Base-by-base conservation (phyloP, 1,139 yeast genomes). In the Yamadazyma jaroonii region DNA sequence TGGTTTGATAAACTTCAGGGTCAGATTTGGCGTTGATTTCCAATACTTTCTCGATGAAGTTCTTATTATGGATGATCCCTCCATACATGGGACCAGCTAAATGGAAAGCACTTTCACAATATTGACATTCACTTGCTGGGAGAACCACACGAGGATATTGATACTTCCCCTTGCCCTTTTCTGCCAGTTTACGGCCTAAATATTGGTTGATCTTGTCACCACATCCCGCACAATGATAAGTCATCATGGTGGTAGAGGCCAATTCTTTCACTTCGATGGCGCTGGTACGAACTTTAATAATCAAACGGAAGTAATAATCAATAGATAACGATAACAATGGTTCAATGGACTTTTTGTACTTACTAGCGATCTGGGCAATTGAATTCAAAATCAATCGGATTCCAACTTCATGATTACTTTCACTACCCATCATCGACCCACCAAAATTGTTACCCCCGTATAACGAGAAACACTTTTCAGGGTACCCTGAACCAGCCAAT, bases 11-110 rank as follows among this genome's bases (percentile, higher is more conserved):
- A 0, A 75, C 67, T 2, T 65, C 68, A 10, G 69, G 67, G 39
- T 76, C 81, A 41, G 68, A 62, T 14, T 64, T 58, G 20, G 61
- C 58, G 47, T 81, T 81, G 31, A 84, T 64, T 14, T 72, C 67
- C 38, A 87, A 66, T 34, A 90, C 72, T 47, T 70, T 74, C 26
- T 78, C 72, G 32, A 92, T 69, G 51, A 89, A 92, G 13, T 72
- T 77, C 25, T 60, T 58, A 54, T 83, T 74, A 54, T 90, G 97
- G 37, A 92, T 62, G 2, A 73, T 67, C 0, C 94, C 96, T 9
- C 79, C 87, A 84, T 95, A 92, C 96, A 92, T 87, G 40, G 99
- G 99, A 1, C 99, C 99, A 2, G 94, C 92, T 30, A 92, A 59
- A 54, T 85, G 95, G 55, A 77, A 77, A 4, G 76, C 70, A 40